Conservation (phyloP, 2,329 filamentous ascomycete species). For the Huntiella savannae region DNA sequence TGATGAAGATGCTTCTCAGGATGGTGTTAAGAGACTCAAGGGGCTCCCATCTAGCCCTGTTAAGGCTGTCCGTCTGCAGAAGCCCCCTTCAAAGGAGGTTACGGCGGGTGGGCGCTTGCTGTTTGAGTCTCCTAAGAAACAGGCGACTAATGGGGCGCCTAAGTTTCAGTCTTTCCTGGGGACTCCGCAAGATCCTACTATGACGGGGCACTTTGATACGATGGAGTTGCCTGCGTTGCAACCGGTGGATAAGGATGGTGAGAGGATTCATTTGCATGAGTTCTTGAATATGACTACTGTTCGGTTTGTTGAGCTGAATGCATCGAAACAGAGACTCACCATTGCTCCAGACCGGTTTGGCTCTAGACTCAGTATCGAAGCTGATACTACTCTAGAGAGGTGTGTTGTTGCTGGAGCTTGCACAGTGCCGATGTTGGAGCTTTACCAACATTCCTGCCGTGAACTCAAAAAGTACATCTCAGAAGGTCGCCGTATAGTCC, state of each 20-base stretch:
- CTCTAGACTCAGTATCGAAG: slow-evolving; percentile 22
- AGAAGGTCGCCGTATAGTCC: slow-evolving; percentile 74
- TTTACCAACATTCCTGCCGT: slow-evolving; percentile 74
- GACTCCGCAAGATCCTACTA: slow-evolving; percentile 15
- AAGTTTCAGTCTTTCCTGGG: slow-evolving; percentile 6
- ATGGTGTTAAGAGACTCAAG: slow-evolving; percentile 50
- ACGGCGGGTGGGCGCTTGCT: slow-evolving; percentile 40
- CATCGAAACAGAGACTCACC: slow-evolving; percentile 79
- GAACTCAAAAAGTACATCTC: slow-evolving; percentile 95
- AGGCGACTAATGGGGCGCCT: slow-evolving; percentile 25
- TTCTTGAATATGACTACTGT: slow-evolving; percentile 93
- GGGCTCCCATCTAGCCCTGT: slow-evolving; percentile 57
- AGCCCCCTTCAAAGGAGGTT: slow-evolving; percentile 48
- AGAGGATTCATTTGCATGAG: slow-evolving; percentile 64
- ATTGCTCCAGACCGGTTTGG: slow-evolving; percentile 37
- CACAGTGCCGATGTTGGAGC: slow-evolving; percentile 77
- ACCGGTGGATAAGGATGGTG: slow-evolving; percentile 26
- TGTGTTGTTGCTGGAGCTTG: slow-evolving; percentile 79
- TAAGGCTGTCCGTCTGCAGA: slow-evolving; percentile 52
- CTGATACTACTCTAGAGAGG: slow-evolving; percentile 46
- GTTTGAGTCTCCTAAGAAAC: slow-evolving; percentile 26
- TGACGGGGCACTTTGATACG: slow-evolving; percentile 18
- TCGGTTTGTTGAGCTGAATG: slow-evolving; percentile 96
- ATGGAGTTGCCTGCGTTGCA: slow-evolving; percentile 18
- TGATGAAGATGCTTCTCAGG: slow-evolving; percentile 39